These are phyloP conservation scores for Nitzschia sp. DNA, from an alignment of 108 stramenopile genomes.

Conservation along the genomic window DNA sequence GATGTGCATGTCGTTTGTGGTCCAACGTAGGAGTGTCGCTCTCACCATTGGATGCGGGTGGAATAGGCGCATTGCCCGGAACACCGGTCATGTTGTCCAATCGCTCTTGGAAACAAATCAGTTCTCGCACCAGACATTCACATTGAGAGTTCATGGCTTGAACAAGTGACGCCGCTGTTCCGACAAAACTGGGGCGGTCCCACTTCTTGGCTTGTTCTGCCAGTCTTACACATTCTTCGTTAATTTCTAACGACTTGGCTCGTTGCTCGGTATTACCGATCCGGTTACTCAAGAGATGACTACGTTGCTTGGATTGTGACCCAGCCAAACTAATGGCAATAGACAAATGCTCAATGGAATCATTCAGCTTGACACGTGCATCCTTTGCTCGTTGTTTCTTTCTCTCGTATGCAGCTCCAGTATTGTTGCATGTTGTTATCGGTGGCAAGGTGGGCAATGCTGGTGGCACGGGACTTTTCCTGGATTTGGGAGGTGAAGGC, in stretches of 20 bases:
- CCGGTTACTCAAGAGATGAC: constrained; percentile 34
- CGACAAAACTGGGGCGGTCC: constrained; percentile 83
- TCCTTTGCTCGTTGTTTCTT: constrained; percentile 88
- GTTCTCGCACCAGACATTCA: constrained; percentile 70
- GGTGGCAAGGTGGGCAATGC: not conserved
- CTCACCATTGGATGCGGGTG: not conserved
- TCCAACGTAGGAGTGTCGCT: not conserved
- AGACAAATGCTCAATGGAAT: constrained; percentile 72
- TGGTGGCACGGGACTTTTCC: not conserved
- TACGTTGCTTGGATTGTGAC: constrained; percentile 63
- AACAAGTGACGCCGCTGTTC: constrained; percentile 69
- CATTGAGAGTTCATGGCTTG: constrained; percentile 76
- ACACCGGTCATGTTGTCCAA: constrained; percentile 12
- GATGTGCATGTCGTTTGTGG: constrained; percentile 18
- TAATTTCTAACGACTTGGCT: constrained; percentile 33
- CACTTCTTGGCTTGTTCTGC: constrained; percentile 79
- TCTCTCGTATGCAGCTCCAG: constrained; percentile 68
- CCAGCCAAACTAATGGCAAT: constrained; percentile 74
- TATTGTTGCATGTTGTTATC: constrained; percentile 8
- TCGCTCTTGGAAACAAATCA: constrained; percentile 43
- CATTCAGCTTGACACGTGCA: constrained; percentile 77
- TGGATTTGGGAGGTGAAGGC: not conserved
- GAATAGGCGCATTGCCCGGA: constrained; percentile 6
- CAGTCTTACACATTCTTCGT: constrained; percentile 50
- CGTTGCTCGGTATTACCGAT: constrained; percentile 14